Conservation (phyloP, 192 early-diverging fungal species). For the Lobosporangium transversale region DNA sequence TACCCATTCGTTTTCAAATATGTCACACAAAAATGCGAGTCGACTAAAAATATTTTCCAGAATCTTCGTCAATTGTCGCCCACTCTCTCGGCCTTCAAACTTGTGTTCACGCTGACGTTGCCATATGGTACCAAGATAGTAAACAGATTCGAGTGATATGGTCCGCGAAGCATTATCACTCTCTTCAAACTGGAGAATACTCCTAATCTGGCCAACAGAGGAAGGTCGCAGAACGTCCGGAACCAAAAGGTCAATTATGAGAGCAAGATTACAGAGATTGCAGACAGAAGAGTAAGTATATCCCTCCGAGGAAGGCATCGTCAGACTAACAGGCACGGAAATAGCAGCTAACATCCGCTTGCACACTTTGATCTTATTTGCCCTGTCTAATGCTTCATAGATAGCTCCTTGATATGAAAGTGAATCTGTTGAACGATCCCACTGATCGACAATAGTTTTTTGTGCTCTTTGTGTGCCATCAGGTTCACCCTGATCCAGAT, state of each 20-base stretch:
- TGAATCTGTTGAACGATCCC: not conserved
- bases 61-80: constrained; percentile 5
- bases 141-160: constrained; percentile 23
- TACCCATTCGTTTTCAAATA: constrained; percentile 6
- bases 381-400: not conserved
- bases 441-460: not conserved
- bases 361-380: constrained; percentile 17
- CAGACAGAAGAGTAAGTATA: constrained; percentile 33
- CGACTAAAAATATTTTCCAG: constrained; percentile 18
- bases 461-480: not conserved
- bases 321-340: not conserved
- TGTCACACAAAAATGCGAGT: constrained; percentile 4
- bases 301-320: constrained; percentile 5
- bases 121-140: constrained; percentile 30
- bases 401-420: not conserved
- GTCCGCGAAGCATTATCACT: constrained; percentile 17
- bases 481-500: not conserved
- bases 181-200: constrained; percentile 25
- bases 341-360: constrained; percentile 25
- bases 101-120: constrained; percentile 3
- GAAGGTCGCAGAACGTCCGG: constrained; percentile 31
- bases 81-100: not conserved
- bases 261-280: constrained; percentile 30
- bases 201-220: constrained; percentile 23
- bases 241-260: constrained; percentile 20